Evolutionary conservation across 768 basidiomycete genomes (phyloP).

Genomic region (Cubamyces sp.): DNA sequence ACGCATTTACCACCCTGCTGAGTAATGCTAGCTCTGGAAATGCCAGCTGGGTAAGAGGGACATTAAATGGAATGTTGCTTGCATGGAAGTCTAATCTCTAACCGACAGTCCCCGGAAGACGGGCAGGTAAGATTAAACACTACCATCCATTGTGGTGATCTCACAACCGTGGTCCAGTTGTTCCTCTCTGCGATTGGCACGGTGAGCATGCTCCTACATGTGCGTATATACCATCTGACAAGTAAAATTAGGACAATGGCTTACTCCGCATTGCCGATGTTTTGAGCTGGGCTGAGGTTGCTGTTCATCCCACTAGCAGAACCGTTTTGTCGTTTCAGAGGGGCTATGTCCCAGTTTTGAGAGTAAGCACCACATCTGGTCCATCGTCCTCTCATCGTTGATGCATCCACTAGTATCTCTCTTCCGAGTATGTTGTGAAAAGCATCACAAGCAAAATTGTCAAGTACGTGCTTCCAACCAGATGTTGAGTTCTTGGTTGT

Average conservation of each 20-base stretch:
- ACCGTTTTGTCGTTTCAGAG: conserved; percentile 58
- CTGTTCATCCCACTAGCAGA: conserved; percentile 37
- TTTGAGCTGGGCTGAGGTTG: conserved; percentile 49
- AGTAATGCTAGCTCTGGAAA: conserved; percentile 21
- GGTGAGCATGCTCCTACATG: conserved; percentile 31
- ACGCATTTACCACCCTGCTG: conserved; percentile 42
- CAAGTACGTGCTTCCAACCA: conserved; percentile 44
- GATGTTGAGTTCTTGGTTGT: no score
- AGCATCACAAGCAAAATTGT: conserved; percentile 53
- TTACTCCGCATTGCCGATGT: conserved; percentile 53
- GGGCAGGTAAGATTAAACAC: conserved; percentile 46
- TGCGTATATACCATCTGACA: no score
- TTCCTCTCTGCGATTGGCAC: conserved; percentile 42
- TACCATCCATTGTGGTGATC: conserved; percentile 10
- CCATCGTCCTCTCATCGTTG: background rate
- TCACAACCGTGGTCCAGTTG: conserved; percentile 34
- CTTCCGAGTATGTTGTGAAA: conserved; percentile 62
- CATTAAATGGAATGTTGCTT: no score
- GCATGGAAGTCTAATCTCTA: no score
- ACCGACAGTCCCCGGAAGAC: conserved; percentile 44
- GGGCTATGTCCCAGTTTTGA: conserved; percentile 55
- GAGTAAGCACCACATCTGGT: conserved; percentile 38
- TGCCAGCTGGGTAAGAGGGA: conserved; percentile 24
- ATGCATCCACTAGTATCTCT: conserved; percentile 48
- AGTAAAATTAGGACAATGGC: conserved; percentile 46